Evolutionary conservation across 73 alveolate genomes (phyloP).

Genomic region (Blepharisma japonicum): DNA sequence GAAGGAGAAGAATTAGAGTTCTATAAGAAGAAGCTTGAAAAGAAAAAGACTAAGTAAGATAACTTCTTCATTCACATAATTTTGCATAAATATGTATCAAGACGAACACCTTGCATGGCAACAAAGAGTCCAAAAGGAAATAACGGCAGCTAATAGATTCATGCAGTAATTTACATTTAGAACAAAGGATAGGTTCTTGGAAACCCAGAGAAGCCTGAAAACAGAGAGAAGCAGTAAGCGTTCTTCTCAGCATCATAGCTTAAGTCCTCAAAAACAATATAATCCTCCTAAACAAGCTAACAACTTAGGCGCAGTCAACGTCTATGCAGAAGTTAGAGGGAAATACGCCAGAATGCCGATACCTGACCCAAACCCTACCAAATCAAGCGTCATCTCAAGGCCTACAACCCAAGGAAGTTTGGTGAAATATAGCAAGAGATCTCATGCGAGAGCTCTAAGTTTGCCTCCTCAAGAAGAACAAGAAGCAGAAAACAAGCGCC

Average conservation of each 20-base stretch:
- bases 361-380: too few relatives aligned
- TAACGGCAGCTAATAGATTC: constrained; percentile 22
- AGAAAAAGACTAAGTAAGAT: too few relatives aligned
- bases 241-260: not conserved
- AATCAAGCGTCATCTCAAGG: not conserved
- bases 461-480: too few relatives aligned
- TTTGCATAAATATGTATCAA: not conserved
- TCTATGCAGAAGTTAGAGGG: constrained; percentile 29
- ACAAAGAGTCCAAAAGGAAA: constrained; percentile 27
- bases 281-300: not conserved
- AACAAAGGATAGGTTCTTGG: not conserved
- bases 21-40: constrained; percentile 79
- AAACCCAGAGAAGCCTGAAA: not conserved
- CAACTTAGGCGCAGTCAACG: constrained; percentile 18
- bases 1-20: constrained; percentile 94
- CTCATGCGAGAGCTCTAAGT: too few relatives aligned
- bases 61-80: too few relatives aligned
- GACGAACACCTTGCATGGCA: constrained; percentile 30
- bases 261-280: constrained; percentile 1
- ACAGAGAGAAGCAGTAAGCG: constrained; percentile 7
- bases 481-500: too few relatives aligned
- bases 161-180: not conserved
- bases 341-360: not conserved
- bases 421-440: too few relatives aligned
- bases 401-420: too few relatives aligned